These are phyloP conservation scores for Monosporozyma unispora DNA, from an alignment of 805 yeast species.

Conservation along the genomic window DNA sequence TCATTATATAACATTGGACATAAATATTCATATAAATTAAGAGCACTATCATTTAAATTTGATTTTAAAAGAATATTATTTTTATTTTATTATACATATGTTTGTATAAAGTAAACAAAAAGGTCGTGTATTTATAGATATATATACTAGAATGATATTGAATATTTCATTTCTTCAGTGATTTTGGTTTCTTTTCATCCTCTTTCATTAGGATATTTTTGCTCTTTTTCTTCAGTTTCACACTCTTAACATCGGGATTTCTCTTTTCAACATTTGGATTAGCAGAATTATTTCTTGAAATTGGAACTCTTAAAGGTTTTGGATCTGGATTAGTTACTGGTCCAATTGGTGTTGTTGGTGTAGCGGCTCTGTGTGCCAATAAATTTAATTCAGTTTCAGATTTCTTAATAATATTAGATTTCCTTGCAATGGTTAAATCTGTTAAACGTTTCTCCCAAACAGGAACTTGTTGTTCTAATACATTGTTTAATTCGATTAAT, in stretches of 20 bases:
- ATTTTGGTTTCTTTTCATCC: neutral
- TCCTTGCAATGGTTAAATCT: slow-evolving; percentile 48
- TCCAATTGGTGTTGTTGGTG: neutral
- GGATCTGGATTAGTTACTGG: neutral
- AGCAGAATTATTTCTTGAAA: neutral
- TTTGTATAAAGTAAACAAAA: no score
- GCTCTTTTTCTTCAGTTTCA: neutral
- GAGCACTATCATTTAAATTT: neutral
- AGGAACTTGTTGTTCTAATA: slow-evolving; percentile 58
- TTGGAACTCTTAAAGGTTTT: neutral
- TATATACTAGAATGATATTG: neutral
- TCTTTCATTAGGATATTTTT: neutral
- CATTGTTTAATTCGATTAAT: slow-evolving; percentile 57
- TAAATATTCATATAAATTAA: neutral
- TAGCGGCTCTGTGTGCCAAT: neutral
- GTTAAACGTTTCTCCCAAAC: slow-evolving; percentile 55
- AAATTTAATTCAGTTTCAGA: slow-evolving; percentile 25
- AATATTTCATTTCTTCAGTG: neutral
- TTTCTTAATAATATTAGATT: slow-evolving; percentile 26
- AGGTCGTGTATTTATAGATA: no score
- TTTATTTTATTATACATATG: no score
- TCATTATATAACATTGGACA: neutral
- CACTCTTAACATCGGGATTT: neutral
- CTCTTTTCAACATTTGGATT: neutral
- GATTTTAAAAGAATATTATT: neutral